Conservation (phyloP, 2,329 filamentous ascomycete species). For the Verticillium nonalfalfae region DNA sequence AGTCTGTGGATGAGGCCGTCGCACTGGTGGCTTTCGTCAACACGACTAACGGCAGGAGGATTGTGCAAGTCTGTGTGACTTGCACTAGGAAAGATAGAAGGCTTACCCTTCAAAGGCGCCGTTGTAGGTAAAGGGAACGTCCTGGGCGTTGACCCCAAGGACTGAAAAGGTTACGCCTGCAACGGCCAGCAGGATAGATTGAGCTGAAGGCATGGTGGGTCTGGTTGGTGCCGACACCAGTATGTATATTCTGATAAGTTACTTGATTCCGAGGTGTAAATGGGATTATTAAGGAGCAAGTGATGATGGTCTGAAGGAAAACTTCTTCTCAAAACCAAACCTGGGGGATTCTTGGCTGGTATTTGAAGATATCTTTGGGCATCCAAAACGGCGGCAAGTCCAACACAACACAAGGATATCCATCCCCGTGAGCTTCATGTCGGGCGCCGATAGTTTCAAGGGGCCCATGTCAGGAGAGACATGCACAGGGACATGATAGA, state of each 20-base stretch:
- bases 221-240: neutral
- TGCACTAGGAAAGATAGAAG: neutral
- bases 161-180: constrained; percentile 2
- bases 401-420: neutral
- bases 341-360: neutral
- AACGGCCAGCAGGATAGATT: neutral
- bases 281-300: neutral
- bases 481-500: neutral
- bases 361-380: constrained; percentile 1
- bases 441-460: neutral
- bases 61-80: neutral
- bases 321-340: neutral
- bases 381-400: neutral
- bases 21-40: constrained; percentile 13
- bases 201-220: constrained; percentile 1
- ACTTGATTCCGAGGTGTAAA: too few species aligned
- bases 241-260: neutral
- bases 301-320: neutral
- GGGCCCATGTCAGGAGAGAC: neutral
- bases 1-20: constrained; percentile 22
- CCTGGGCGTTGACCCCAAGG: constrained; percentile 2
- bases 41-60: neutral
- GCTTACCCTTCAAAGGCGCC: constrained; percentile 8
- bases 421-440: neutral
- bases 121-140: constrained; percentile 7